Conservation (phyloP, 2,329 filamentous ascomycete genomes). For the Fusarium sp. region DNA sequence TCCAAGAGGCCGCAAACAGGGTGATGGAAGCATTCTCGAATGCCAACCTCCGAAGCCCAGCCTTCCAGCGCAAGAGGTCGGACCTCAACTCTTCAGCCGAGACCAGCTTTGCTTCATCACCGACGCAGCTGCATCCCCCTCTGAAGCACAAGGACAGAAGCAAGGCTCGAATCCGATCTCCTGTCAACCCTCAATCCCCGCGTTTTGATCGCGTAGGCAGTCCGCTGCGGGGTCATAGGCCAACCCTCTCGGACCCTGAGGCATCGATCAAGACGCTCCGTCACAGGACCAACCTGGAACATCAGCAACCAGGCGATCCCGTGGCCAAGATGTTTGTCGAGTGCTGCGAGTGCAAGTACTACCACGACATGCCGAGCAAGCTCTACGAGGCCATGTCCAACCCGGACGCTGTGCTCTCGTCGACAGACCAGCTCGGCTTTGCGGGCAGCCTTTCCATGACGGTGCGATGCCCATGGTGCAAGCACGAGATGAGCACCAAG, state of each 20-base stretch:
- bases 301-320: slow-evolving; percentile 50
- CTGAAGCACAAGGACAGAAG: slow-evolving; percentile 47
- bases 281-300: slow-evolving; percentile 18
- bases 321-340: slow-evolving; percentile 74
- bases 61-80: slow-evolving; percentile 31
- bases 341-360: slow-evolving; percentile 73
- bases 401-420: slow-evolving; percentile 64
- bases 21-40: slow-evolving; percentile 49
- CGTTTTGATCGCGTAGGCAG: slow-evolving; percentile 11
- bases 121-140: slow-evolving; percentile 55
- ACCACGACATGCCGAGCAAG: slow-evolving; percentile 73
- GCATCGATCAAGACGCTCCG: slow-evolving; percentile 25
- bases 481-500: slow-evolving; percentile 74
- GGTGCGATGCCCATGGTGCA: slow-evolving; percentile 79
- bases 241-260: slow-evolving; percentile 30
- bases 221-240: slow-evolving; percentile 31
- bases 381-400: slow-evolving; percentile 74
- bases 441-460: slow-evolving; percentile 69
- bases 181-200: slow-evolving; percentile 7
- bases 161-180: slow-evolving; percentile 32
- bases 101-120: slow-evolving; percentile 46
- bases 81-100: slow-evolving; percentile 28
- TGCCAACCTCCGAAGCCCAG: slow-evolving; percentile 34
- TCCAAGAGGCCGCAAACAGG: slow-evolving; percentile 48
- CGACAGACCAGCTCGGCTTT: slow-evolving; percentile 62